phyloP scores from a whole-genome alignment of 768 basidiomycete species.

The Suillus plorans region DNA sequence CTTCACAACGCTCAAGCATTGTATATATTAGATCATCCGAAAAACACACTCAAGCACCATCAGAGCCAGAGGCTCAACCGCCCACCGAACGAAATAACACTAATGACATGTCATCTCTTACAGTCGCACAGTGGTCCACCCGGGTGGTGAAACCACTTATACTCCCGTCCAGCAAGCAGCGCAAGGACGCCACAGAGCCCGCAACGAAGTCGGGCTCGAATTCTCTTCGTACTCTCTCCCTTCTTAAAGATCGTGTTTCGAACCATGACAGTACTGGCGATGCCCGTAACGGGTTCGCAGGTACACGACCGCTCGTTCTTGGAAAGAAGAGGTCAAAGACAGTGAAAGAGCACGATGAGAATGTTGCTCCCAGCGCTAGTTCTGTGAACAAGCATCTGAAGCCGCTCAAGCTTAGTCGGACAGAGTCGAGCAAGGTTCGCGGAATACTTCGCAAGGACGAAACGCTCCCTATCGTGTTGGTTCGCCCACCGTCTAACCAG shows the following conservation, averaged over 20 bases:
- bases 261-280: constrained; percentile 31
- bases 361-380: constrained; percentile 31
- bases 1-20: constrained; percentile 55
- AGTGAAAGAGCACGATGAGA: constrained; percentile 33
- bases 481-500: constrained; percentile 61
- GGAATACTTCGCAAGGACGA: constrained; percentile 55
- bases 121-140: constrained; percentile 48
- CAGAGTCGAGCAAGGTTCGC: constrained; percentile 63
- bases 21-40: constrained; percentile 60
- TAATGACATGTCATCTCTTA: constrained; percentile 21
- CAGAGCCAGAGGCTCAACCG: neutral
- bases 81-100: constrained; percentile 6
- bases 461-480: constrained; percentile 57
- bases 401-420: constrained; percentile 58
- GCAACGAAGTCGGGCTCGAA: constrained; percentile 38
- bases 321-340: constrained; percentile 51
- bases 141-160: constrained; percentile 53
- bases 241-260: constrained; percentile 58
- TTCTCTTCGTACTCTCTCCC: constrained; percentile 57
- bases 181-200: constrained; percentile 30
- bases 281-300: constrained; percentile 12
- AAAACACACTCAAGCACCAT: constrained; percentile 27
- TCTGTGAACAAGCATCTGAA: constrained; percentile 50
- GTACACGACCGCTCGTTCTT: constrained; percentile 56
- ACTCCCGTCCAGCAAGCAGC: constrained; percentile 50